A percentile compares a stretch with the other conserved stretches of the same genome.
These are phyloP conservation scores for Capronia americana DNA, from an alignment of 2,329 filamentous ascomycete species.

Conservation along the genomic window DNA sequence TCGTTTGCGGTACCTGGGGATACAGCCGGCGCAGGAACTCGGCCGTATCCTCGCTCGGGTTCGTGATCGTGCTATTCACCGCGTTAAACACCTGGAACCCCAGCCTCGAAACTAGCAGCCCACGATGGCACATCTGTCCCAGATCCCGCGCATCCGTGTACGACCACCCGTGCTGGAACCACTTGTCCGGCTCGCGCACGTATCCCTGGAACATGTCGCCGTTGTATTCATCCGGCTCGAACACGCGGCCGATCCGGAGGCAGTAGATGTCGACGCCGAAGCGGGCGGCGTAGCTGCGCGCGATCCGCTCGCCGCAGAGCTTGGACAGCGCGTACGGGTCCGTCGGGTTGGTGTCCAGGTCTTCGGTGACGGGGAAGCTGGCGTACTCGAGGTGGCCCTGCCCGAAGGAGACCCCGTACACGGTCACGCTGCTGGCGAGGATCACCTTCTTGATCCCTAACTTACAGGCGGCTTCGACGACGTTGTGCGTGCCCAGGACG, in stretches of 20 bases:
- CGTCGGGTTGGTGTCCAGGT: constrained; percentile 64
- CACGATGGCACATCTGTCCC: constrained; percentile 65
- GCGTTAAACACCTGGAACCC: constrained; percentile 70
- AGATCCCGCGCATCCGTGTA: constrained; percentile 68
- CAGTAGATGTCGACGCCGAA: constrained; percentile 65
- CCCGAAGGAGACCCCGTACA: constrained; percentile 66
- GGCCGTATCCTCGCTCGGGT: constrained; percentile 53
- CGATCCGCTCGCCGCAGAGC: constrained; percentile 62
- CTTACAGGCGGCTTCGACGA: constrained; percentile 68
- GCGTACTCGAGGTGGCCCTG: constrained; percentile 64
- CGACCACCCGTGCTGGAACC: constrained; percentile 66
- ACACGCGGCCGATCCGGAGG: constrained; percentile 65
- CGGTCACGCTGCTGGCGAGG: constrained; percentile 64
- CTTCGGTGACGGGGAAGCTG: constrained; percentile 65
- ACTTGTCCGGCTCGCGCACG: constrained; percentile 56
- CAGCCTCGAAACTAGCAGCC: constrained; percentile 59
- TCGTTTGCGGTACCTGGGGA: constrained; percentile 58
- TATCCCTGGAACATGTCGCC: constrained; percentile 58
- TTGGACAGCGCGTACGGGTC: constrained; percentile 67
- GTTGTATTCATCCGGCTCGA: constrained; percentile 66
- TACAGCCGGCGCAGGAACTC: constrained; percentile 59
- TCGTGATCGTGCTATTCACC: constrained; percentile 67
- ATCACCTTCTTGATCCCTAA: constrained; percentile 67
- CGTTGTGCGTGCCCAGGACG: constrained; percentile 63
- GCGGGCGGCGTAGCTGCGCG: constrained; percentile 61